A percentile compares a stretch with the other conserved stretches of the same genome.
Evolutionary conservation across 2,329 filamentous ascomycete species (phyloP).

Genomic region (Thelonectria discophora): DNA sequence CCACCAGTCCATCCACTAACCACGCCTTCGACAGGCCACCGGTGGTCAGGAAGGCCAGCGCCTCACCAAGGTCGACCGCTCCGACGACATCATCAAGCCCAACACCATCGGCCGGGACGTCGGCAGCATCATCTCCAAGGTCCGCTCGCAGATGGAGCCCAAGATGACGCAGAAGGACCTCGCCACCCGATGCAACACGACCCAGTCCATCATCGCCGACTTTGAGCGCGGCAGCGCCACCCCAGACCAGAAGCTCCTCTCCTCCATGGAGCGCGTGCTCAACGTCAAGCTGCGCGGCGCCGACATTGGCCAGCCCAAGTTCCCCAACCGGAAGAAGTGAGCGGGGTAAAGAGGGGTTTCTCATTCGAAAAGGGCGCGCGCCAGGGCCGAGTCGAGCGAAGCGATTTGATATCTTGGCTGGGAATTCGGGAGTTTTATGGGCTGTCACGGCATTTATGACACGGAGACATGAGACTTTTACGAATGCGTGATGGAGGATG

Average conservation of each 20-base stretch:
- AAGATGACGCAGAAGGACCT: slow-evolving; percentile 95
- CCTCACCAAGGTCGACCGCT: slow-evolving; percentile 96
- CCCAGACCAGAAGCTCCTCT: slow-evolving; percentile 85
- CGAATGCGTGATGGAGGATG: slow-evolving; percentile 30
- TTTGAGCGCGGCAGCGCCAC: slow-evolving; percentile 83
- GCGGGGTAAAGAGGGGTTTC: slow-evolving; percentile 21
- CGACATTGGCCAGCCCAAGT: slow-evolving; percentile 86
- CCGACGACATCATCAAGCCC: slow-evolving; percentile 96
- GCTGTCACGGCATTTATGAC: slow-evolving; percentile 40
- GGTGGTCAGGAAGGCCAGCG: slow-evolving; percentile 79
- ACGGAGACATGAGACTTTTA: slow-evolving; percentile 39
- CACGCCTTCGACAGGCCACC: slow-evolving; percentile 35
- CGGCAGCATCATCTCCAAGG: slow-evolving; percentile 81
- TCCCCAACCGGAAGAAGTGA: slow-evolving; percentile 74
- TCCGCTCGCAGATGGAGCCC: slow-evolving; percentile 82
- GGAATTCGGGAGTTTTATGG: slow-evolving; percentile 40
- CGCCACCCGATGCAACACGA: slow-evolving; percentile 90
- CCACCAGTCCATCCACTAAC: slow-evolving; percentile 25
- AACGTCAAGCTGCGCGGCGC: slow-evolving; percentile 87
- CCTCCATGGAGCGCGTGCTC: slow-evolving; percentile 81
- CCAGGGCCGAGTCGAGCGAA: slow-evolving; percentile 42
- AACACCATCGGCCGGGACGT: slow-evolving; percentile 87
- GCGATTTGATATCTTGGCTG: slow-evolving; percentile 41
- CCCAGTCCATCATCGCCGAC: slow-evolving; percentile 79
- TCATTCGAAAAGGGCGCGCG: slow-evolving; percentile 33